Percentiles rank a stretch among this genome's conserved stretches.
Conservation (phyloP, 2,329 filamentous ascomycete genomes). For the Cladophialophora bantiana region DNA sequence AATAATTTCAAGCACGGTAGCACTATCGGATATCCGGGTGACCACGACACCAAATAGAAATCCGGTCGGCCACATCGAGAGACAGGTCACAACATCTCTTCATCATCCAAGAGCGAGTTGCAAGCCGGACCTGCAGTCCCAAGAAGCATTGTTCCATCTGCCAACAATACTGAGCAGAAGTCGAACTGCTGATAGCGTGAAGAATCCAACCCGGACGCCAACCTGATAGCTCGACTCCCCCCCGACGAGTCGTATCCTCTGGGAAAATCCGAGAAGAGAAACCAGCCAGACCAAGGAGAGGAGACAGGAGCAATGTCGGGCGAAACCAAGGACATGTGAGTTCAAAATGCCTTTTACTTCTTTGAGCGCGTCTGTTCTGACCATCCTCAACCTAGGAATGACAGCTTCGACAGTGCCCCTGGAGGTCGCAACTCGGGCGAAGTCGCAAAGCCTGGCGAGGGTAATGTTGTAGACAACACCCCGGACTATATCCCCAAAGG, state of each 20-base stretch:
- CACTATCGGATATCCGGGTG: neutral
- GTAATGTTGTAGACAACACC: neutral
- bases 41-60: neutral
- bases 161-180: neutral
- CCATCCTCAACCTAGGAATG: neutral
- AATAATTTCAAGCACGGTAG: constrained; percentile 10
- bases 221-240: neutral
- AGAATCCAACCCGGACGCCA: neutral
- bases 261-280: neutral
- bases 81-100: neutral
- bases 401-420: constrained; percentile 10
- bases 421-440: constrained; percentile 12
- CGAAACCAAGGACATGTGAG: constrained; percentile 11
- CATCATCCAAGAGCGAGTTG: neutral
- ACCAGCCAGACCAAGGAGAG: neutral
- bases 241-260: neutral
- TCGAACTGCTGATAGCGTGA: neutral
- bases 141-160: neutral
- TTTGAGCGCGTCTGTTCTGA: neutral
- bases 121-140: neutral
- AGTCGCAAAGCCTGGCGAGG: neutral
- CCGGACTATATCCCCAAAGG: constrained; percentile 19
- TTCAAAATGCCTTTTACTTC: neutral
- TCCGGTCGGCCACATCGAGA: neutral
- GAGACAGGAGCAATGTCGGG: constrained; percentile 7